Percentiles rank a stretch among this genome's conserved stretches.
Conservation (phyloP, 2,329 filamentous ascomycete genomes). For the Colletotrichum camelliae region DNA sequence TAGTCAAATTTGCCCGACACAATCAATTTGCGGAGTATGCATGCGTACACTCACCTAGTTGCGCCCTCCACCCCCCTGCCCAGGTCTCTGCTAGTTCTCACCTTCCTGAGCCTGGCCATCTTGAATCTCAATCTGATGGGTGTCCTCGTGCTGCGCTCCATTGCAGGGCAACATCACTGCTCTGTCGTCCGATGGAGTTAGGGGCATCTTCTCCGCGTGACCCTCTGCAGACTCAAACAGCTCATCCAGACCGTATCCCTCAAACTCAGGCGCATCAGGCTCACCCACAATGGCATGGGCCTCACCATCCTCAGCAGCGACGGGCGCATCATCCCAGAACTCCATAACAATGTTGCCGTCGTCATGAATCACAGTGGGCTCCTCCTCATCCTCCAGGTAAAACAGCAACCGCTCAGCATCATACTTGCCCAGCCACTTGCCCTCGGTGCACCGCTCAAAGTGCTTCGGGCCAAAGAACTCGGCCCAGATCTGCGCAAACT, state of each 20-base stretch:
- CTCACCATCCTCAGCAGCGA: neutral
- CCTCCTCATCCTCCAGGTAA: neutral
- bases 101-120: neutral
- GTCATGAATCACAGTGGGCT: neutral
- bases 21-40: neutral
- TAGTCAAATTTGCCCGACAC: neutral
- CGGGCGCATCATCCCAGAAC: neutral
- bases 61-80: neutral
- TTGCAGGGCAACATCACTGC: neutral
- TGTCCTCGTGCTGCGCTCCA: neutral
- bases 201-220: neutral
- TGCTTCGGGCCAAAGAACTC: neutral
- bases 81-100: neutral
- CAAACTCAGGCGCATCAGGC: neutral
- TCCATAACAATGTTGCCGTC: neutral
- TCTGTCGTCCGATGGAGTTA: neutral
- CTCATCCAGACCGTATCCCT: neutral
- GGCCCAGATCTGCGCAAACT: neutral
- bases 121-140: neutral
- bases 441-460: neutral
- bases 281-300: neutral
- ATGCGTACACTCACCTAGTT: neutral
- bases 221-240: neutral
- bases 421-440: neutral
- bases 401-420: neutral